phyloP scores from a whole-genome alignment of 495 filamentous ascomycete genomes.

The Penicillium bovifimosum region DNA sequence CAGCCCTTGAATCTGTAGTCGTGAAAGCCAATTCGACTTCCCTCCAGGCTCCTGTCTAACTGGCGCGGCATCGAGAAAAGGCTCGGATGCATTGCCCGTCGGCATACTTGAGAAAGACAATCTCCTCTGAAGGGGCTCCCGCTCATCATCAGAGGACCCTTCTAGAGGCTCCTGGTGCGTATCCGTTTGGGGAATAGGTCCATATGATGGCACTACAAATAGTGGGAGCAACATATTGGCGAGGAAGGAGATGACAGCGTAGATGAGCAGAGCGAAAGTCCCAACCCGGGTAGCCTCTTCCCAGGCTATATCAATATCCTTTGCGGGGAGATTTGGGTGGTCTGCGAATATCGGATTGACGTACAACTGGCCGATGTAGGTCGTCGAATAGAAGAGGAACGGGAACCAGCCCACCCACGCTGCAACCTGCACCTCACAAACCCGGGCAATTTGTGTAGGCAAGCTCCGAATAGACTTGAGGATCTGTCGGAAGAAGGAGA shows the following conservation, averaged over 20 bases:
- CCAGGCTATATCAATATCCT: constrained; percentile 70
- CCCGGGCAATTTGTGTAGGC: constrained; percentile 70
- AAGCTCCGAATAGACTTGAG: constrained; percentile 69
- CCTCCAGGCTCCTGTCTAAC: constrained; percentile 5
- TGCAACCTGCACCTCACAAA: constrained; percentile 83
- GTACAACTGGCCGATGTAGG: constrained; percentile 86
- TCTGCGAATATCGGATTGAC: constrained; percentile 70
- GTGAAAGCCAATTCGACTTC: constrained; percentile 38
- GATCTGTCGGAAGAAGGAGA: constrained; percentile 72
- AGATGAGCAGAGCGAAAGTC: constrained; percentile 81
- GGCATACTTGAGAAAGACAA: constrained; percentile 30
- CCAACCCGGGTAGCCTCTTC: constrained; percentile 76
- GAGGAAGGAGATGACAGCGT: constrained; percentile 72
- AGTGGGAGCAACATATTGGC: constrained; percentile 78
- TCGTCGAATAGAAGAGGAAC: constrained; percentile 89
- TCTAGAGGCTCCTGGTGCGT: not conserved
- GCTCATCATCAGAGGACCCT: constrained; percentile 12
- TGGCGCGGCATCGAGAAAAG: constrained; percentile 16
- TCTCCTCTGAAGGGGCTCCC: constrained; percentile 19
- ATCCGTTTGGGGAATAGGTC: constrained; percentile 7
- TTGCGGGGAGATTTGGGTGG: constrained; percentile 68
- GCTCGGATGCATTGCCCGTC: constrained; percentile 26
- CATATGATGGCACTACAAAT: constrained; percentile 71
- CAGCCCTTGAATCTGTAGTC: constrained; percentile 67
- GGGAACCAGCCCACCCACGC: constrained; percentile 96